Conservation (phyloP, 2,329 filamentous ascomycete species). For the Talaromyces pinophilus region DNA sequence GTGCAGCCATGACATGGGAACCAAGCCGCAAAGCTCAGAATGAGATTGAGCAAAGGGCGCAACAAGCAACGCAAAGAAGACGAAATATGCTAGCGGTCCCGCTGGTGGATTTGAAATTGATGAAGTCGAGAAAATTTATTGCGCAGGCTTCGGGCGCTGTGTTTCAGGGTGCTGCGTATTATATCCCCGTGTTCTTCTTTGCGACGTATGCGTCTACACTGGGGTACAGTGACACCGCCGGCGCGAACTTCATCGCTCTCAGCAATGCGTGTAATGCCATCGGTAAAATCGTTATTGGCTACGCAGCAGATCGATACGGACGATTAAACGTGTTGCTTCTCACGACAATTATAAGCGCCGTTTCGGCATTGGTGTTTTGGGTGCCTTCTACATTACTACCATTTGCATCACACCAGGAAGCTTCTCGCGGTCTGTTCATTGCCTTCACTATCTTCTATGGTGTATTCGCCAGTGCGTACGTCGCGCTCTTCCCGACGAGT, state of each 20-base stretch:
- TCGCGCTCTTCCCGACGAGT: conserved; percentile 43
- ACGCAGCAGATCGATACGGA: conserved; percentile 41
- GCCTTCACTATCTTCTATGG: conserved; percentile 39
- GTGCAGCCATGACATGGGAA: conserved; percentile 33
- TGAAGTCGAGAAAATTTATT: conserved; percentile 37
- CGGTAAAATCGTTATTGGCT: conserved; percentile 43
- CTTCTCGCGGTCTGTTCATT: conserved; percentile 31
- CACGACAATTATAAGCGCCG: conserved; percentile 32
- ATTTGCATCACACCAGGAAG: not conserved
- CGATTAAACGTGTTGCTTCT: conserved; percentile 43
- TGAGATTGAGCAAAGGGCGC: conserved; percentile 23
- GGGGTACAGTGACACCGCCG: conserved; percentile 39
- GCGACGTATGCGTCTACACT: conserved; percentile 42
- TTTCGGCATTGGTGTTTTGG: conserved; percentile 33
- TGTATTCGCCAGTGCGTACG: conserved; percentile 42
- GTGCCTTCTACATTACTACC: conserved; percentile 29
- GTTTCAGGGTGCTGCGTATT: conserved; percentile 43
- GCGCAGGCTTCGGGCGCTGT: conserved; percentile 39
- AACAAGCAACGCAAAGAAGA: not conserved
- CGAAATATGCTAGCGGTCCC: conserved; percentile 23
- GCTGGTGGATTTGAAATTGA: conserved; percentile 39
- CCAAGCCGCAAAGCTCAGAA: conserved; percentile 27
- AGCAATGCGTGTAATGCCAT: conserved; percentile 45
- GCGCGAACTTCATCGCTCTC: conserved; percentile 43
- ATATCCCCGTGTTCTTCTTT: conserved; percentile 44